Evolutionary conservation across 345 rosid genomes (phyloP).

Genomic region (Sisymbrium altissimum): DNA sequence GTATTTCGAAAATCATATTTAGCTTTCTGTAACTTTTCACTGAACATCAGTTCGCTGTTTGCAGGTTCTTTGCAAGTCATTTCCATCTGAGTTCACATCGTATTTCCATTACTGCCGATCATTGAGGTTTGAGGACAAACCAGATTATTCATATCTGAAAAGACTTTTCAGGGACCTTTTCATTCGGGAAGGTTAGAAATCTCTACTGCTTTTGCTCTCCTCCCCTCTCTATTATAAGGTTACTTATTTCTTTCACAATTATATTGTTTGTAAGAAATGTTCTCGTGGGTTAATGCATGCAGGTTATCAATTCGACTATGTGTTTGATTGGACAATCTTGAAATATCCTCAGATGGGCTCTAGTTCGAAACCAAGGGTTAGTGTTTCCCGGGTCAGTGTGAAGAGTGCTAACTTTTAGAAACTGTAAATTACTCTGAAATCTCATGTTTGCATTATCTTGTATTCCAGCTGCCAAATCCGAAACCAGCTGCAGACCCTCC

Average conservation of each 20-base stretch:
- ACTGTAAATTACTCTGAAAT: not conserved
- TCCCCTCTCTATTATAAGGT: not conserved
- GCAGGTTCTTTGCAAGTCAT: constrained; percentile 87
- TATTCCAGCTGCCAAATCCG: constrained; percentile 39
- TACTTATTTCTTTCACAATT: not conserved
- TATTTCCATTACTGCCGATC: constrained; percentile 95
- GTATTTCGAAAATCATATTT: not conserved
- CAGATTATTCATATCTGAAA: constrained; percentile 93
- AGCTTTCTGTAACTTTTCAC: not conserved
- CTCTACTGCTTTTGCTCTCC: not conserved
- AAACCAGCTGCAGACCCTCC: constrained; percentile 53
- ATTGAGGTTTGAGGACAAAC: constrained; percentile 92
- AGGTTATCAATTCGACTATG: constrained; percentile 94
- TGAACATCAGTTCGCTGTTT: not conserved
- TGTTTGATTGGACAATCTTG: constrained; percentile 90
- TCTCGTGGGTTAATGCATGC: constrained; percentile 12
- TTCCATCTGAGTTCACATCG: constrained; percentile 84
- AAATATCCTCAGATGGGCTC: constrained; percentile 84
- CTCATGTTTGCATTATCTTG: not conserved
- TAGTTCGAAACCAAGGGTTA: constrained; percentile 67
- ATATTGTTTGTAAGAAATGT: not conserved
- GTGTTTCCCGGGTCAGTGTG: constrained; percentile 13
- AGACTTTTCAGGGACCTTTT: constrained; percentile 90
- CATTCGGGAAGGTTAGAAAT: constrained; percentile 73
- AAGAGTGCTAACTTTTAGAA: not conserved